phyloP scores from a whole-genome alignment of 2,329 filamentous ascomycete species.

The Aspergillus japonicus region DNA sequence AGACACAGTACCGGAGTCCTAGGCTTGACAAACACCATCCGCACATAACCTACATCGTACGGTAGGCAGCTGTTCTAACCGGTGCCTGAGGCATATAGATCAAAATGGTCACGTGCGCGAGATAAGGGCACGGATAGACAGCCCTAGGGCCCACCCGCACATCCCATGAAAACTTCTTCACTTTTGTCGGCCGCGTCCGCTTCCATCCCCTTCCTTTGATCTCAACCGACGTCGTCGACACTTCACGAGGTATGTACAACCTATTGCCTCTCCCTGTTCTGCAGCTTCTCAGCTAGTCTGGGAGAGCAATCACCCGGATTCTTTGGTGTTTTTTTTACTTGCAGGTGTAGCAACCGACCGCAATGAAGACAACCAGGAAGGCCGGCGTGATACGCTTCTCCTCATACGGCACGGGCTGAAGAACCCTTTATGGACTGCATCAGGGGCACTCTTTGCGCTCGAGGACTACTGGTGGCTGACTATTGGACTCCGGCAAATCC shows the following conservation, averaged over 20 bases:
- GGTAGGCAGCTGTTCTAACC: no score
- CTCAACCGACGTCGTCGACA: constrained; percentile 29
- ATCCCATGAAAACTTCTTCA: constrained; percentile 26
- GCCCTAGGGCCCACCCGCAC: constrained; percentile 34
- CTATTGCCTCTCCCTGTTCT: constrained; percentile 22
- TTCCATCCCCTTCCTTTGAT: constrained; percentile 22
- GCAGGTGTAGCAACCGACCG: constrained; percentile 14
- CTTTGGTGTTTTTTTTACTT: constrained; percentile 17
- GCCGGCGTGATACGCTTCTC: constrained; percentile 45
- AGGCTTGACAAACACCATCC: no score
- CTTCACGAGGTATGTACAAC: constrained; percentile 44
- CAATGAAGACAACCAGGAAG: constrained; percentile 9
- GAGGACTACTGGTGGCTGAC: constrained; percentile 65
- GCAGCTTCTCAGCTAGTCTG: constrained; percentile 46
- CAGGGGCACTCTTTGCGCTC: constrained; percentile 68
- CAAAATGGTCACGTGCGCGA: constrained; percentile 24
- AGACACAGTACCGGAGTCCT: no score
- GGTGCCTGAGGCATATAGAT: constrained; percentile 17
- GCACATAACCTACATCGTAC: no score
- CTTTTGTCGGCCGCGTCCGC: constrained; percentile 12
- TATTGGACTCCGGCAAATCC: constrained; percentile 22
- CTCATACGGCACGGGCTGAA: constrained; percentile 60
- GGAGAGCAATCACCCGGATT: constrained; percentile 41
- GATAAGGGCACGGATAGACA: constrained; percentile 29
- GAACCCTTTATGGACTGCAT: constrained; percentile 57